Evolutionary conservation across 208 protist species (phyloP).

Genomic region (Trypanosoma conorhini): DNA sequence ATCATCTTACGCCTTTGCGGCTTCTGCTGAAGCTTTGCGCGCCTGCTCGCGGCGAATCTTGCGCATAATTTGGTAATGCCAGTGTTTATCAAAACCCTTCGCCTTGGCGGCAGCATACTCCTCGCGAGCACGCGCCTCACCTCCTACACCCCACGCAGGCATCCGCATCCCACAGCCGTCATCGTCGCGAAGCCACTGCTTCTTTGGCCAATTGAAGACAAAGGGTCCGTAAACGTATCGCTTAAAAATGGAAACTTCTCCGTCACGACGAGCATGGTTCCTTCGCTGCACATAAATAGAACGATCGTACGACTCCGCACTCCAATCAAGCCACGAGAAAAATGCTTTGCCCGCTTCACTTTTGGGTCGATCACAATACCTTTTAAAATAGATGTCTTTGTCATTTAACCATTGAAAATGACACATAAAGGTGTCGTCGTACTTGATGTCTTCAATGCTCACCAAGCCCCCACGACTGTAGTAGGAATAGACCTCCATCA

Average conservation of each 20-base stretch:
- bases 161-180: conserved; percentile 67
- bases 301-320: conserved; percentile 81
- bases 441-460: conserved; percentile 82
- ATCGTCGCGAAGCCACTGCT: conserved; percentile 86
- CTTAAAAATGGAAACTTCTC: conserved; percentile 72
- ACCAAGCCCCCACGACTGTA: conserved; percentile 88
- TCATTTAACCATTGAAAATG: conserved; percentile 68
- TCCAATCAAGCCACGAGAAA: conserved; percentile 89
- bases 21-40: conserved; percentile 37
- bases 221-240: conserved; percentile 89
- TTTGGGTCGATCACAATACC: conserved; percentile 83
- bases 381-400: conserved; percentile 83
- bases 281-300: conserved; percentile 80
- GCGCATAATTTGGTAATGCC: conserved; percentile 92
- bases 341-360: conserved; percentile 87
- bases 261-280: conserved; percentile 64
- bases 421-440: conserved; percentile 79
- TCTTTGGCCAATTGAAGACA: conserved; percentile 92
- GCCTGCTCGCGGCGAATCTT: conserved; percentile 88
- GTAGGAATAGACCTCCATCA: conserved; percentile 92
- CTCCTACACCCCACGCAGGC: conserved; percentile 84
- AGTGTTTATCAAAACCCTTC: conserved; percentile 87
- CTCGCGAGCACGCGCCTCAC: conserved; percentile 72
- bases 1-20: conserved; percentile 2
- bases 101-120: conserved; percentile 78